Evolutionary conservation across 768 basidiomycete genomes (phyloP).

Genomic region (Omphalotus guepiniiformis): DNA sequence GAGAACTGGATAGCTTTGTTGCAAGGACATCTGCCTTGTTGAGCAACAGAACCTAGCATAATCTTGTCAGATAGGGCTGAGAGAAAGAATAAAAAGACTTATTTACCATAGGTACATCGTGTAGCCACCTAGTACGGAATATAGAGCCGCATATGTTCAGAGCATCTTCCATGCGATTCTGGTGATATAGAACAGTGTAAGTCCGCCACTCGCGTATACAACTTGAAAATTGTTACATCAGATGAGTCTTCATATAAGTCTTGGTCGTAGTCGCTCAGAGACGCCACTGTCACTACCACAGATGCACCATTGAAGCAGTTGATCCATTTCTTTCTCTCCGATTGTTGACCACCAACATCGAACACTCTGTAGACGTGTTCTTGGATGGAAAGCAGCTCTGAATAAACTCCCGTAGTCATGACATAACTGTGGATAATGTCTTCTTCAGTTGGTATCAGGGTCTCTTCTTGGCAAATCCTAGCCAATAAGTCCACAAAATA

Average conservation of each 20-base stretch:
- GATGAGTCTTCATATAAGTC: constrained; percentile 96
- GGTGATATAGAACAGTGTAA: neutral
- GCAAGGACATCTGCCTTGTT: constrained; percentile 97
- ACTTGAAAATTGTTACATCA: constrained; percentile 38
- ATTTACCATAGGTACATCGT: constrained; percentile 88
- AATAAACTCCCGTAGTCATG: constrained; percentile 96
- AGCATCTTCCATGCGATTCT: constrained; percentile 98
- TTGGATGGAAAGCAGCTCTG: constrained; percentile 92
- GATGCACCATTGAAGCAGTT: constrained; percentile 93
- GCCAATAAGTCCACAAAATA: constrained; percentile 13
- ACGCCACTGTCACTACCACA: constrained; percentile 88
- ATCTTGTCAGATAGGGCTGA: constrained; percentile 1
- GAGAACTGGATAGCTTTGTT: constrained; percentile 84
- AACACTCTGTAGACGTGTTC: constrained; percentile 91
- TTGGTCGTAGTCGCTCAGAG: constrained; percentile 94
- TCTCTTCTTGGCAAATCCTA: constrained; percentile 92
- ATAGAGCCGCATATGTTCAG: constrained; percentile 95
- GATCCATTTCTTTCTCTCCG: constrained; percentile 80
- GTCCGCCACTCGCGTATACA: too few relatives aligned
- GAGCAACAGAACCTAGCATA: constrained; percentile 77
- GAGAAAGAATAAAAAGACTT: neutral
- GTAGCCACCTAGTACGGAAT: constrained; percentile 95
- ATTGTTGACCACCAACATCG: constrained; percentile 86
- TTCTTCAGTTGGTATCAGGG: constrained; percentile 92
- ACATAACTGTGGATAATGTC: constrained; percentile 92